Base-by-base conservation (phyloP, 345 rosid species). In the Boechera retrofracta region DNA sequence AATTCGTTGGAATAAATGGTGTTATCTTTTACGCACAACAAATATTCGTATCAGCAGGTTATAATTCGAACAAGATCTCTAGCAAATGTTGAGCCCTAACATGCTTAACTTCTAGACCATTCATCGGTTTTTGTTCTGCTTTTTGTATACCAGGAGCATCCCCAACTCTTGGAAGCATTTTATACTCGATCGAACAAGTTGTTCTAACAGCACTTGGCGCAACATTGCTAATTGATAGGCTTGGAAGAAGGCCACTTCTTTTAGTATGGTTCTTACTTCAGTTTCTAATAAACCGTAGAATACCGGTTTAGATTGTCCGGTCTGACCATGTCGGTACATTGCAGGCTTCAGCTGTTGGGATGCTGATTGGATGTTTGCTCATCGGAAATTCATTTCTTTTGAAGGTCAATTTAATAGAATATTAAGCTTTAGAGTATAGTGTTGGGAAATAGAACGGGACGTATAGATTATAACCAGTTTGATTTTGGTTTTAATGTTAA, bases 11-110 rank as follows among this genome's bases (percentile, higher is more conserved):
- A 66, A 80, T 82, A 59, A 85, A 77, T 54, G 87, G 86, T 4
- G 79, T 82, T 51, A 72, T 79, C 56, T 87, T 78, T 72, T 87
- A 87, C 39, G 84, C 85, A 29, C 75, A 75, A 28, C 79, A 82
- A 58, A 83, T 87, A n/a, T 87, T 87, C 39, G 79, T 41, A 28
- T 65, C 85, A 12, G 87, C 90, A 67, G 86, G 91, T 84, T 52
- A 64, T 9, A 62, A 38, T 4, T 52, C 5, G n/a, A 32, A n/a
- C 67, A 47, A 6, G 31, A 6, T 42, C 0, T 55, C 31, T 33
- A 38, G 24, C 24, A 32, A 26, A 18, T 64, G 38, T 65, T 18
- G 5, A 26, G 7, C 18, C 18, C 6, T 2, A 71, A 38, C 36
- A 10, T 3, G 31, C 24, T 56, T 5, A 7, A 3, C 59, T 18